A percentile compares a stretch with the other conserved stretches of the same genome.
These are phyloP conservation scores for Neotropicomus parvogracilis DNA, from an alignment of 1,284 basidiomycete species.

Conservation along the genomic window DNA sequence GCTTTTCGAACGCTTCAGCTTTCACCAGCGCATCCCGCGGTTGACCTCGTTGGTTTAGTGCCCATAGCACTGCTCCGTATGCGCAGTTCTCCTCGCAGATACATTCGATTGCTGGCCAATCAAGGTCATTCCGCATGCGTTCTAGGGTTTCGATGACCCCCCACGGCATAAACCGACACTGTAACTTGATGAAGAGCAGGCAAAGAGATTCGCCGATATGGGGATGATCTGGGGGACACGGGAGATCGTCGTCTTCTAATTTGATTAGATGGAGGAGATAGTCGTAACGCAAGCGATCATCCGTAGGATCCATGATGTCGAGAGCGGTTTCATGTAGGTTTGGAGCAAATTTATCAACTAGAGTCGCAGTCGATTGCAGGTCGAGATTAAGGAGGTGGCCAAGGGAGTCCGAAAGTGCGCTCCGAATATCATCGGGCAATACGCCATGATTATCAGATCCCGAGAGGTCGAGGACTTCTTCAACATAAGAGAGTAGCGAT, in stretches of 20 bases:
- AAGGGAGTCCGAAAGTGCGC: conserved; percentile 54
- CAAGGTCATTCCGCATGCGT: conserved; percentile 45
- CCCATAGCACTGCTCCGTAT: conserved; percentile 84
- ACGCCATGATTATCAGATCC: conserved; percentile 42
- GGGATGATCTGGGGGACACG: conserved; percentile 18
- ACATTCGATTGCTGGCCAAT: conserved; percentile 54
- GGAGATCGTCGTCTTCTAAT: conserved; percentile 33
- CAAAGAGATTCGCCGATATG: conserved; percentile 51
- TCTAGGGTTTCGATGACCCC: conserved; percentile 68
- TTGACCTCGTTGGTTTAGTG: conserved; percentile 62
- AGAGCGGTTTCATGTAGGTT: conserved; percentile 59
- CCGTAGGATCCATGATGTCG: conserved; percentile 41
- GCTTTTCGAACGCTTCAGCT: conserved; percentile 59
- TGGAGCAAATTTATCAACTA: conserved; percentile 74
- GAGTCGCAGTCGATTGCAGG: conserved; percentile 62
- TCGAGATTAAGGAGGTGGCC: conserved; percentile 63
- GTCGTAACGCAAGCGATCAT: conserved; percentile 59
- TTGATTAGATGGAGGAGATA: conserved; percentile 81
- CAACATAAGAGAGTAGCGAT: conserved; percentile 63
- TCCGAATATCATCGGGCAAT: conserved; percentile 48
- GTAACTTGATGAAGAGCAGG: conserved; percentile 67
- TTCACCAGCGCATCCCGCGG: conserved; percentile 66
- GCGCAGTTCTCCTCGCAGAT: conserved; percentile 67
- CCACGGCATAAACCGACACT: conserved; percentile 68
- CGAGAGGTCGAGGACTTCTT: conserved; percentile 56